phyloP scores from a whole-genome alignment of 2,329 filamentous ascomycete species.

The Ambrosiella xylebori region DNA sequence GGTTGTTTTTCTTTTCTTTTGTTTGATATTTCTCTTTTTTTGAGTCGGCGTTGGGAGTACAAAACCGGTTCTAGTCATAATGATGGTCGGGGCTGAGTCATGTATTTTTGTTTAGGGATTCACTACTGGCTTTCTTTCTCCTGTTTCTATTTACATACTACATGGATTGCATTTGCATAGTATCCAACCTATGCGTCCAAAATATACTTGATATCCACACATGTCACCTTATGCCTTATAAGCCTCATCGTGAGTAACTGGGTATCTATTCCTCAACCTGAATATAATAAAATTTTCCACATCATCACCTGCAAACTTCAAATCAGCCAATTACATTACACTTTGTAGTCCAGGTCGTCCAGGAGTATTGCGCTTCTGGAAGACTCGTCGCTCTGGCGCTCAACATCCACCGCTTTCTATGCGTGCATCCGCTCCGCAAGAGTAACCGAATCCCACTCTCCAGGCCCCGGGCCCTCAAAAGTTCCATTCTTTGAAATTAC shows the following conservation, averaged over 20 bases:
- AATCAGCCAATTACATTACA: not conserved
- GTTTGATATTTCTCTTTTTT: conserved; percentile 4
- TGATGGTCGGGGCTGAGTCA: not conserved
- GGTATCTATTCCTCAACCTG: not conserved
- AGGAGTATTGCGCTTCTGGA: not conserved
- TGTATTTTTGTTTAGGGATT: not conserved
- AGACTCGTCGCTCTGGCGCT: not conserved
- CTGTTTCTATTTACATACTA: not conserved
- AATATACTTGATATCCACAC: conserved; percentile 5
- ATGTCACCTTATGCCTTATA: not conserved
- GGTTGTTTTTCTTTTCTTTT: not conserved
- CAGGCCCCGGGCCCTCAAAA: conserved; percentile 49
- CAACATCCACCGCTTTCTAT: conserved; percentile 9
- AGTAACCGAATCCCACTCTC: conserved; percentile 29
- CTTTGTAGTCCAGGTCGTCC: not conserved
- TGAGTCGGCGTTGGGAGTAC: conserved; percentile 12
- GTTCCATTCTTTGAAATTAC: conserved; percentile 61
- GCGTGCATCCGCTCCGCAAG: conserved; percentile 18
- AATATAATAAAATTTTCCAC: not conserved
- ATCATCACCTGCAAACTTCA: not conserved
- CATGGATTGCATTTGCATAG: not conserved
- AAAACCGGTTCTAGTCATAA: conserved; percentile 2
- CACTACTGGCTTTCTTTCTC: not conserved
- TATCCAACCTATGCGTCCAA: not conserved
- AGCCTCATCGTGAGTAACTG: not conserved